Evolutionary conservation across 228 moss, liverwort and hornwort genomes (phyloP).

Genomic region (Sphagnum magellanicum): DNA sequence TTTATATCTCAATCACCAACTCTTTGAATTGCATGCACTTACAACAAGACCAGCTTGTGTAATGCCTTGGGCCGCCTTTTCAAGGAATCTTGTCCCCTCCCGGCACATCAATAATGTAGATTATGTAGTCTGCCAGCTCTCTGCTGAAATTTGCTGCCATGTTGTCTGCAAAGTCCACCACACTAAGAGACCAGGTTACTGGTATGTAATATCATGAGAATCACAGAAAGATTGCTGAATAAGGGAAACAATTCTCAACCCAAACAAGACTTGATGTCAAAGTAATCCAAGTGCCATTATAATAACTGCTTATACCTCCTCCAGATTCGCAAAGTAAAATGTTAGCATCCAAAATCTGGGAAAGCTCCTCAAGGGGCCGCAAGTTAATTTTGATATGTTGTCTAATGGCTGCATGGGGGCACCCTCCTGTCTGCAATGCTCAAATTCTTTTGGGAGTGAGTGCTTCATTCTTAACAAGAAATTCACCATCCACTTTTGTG

Average conservation of each 20-base stretch:
- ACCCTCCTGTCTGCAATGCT: slow-evolving; percentile 95
- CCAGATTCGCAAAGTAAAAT: slow-evolving; percentile 91
- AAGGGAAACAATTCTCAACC: no score
- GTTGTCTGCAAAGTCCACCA: slow-evolving; percentile 43
- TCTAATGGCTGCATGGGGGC: slow-evolving; percentile 94
- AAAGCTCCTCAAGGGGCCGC: slow-evolving; percentile 90
- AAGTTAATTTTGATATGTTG: slow-evolving; percentile 97
- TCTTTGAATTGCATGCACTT: background rate
- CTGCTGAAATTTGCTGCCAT: slow-evolving; percentile 97
- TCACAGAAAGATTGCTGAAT: no score
- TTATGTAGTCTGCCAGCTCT: slow-evolving; percentile 95
- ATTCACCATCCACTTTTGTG: slow-evolving; percentile 95
- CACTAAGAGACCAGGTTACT: no score
- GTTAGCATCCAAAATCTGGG: slow-evolving; percentile 66
- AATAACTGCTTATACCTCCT: slow-evolving; percentile 49
- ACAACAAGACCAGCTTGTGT: slow-evolving; percentile 99
- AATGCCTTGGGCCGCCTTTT: slow-evolving; percentile 92
- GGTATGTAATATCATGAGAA: no score
- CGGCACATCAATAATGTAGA: slow-evolving; percentile 97
- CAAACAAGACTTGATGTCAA: no score
- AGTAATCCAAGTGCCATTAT: no score
- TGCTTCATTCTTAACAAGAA: slow-evolving; percentile 84
- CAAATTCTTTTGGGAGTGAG: slow-evolving; percentile 83
- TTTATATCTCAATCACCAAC: no score
- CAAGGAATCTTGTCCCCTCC: slow-evolving; percentile 92